Conservation (phyloP, 306 rosid genomes). For the Vicia faba region DNA sequence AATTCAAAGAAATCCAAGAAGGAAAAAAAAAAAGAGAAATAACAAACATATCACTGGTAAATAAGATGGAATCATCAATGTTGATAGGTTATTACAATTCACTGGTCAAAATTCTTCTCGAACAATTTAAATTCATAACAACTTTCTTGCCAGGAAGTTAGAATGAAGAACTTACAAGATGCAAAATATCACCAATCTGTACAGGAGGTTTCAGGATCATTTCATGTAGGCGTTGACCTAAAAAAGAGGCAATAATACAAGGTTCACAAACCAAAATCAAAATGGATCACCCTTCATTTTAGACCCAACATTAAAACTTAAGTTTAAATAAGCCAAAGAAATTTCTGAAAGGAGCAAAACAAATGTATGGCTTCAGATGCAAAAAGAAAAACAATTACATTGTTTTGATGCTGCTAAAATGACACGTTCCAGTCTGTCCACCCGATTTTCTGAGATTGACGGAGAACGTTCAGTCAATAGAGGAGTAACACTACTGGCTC, state of each 20-base stretch:
- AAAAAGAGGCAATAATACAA: constrained; percentile 31
- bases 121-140: constrained; percentile 7
- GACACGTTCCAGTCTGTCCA: constrained; percentile 81
- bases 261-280: constrained; percentile 8
- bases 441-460: constrained; percentile 69
- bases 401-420: constrained; percentile 92
- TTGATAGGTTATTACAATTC: constrained; percentile 22
- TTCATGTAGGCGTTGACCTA: constrained; percentile 88
- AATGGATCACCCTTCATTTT: constrained; percentile 10
- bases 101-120: constrained; percentile 17
- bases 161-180: constrained; percentile 60
- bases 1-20: constrained; percentile 12
- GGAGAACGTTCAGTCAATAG: constrained; percentile 86
- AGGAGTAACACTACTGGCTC: constrained; percentile 88
- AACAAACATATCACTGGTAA: constrained; percentile 25
- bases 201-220: constrained; percentile 72
- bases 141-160: constrained; percentile 13
- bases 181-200: constrained; percentile 52
- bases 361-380: constrained; percentile 19
- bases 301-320: constrained; percentile 6
- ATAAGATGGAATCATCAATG: constrained; percentile 21
- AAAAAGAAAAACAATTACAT: constrained; percentile 47
- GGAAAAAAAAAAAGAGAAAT: constrained; percentile 20
- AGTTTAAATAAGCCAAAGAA: constrained; percentile 23
- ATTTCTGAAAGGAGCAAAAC: constrained; percentile 13